A percentile compares a stretch with the other conserved stretches of the same genome.
These are phyloP conservation scores for Boletales sp. DNA, from an alignment of 768 basidiomycete genomes.

Conservation along the genomic window DNA sequence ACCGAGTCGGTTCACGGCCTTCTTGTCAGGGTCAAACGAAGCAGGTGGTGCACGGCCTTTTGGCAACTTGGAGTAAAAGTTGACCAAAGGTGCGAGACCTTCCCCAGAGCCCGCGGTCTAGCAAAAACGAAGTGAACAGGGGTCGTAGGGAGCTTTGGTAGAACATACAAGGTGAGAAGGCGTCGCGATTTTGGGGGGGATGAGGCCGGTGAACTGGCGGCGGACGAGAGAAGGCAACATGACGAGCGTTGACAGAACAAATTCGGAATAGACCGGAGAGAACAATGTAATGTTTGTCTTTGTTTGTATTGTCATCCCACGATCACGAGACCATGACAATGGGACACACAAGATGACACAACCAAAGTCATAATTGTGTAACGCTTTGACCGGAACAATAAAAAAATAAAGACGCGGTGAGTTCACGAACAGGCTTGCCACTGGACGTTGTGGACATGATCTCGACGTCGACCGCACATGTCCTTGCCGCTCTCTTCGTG, in stretches of 20 bases:
- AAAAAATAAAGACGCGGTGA: slow-evolving; percentile 10
- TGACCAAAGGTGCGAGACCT: slow-evolving; percentile 79
- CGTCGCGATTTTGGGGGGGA: slow-evolving; percentile 95
- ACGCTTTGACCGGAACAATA: slow-evolving; percentile 13
- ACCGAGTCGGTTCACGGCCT: slow-evolving; percentile 56
- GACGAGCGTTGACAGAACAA: slow-evolving; percentile 20
- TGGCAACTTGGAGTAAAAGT: slow-evolving; percentile 96
- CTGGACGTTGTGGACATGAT: slow-evolving; percentile 13
- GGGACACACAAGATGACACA: too few species aligned
- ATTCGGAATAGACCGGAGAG: slow-evolving; percentile 22
- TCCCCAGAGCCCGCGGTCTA: slow-evolving; percentile 82
- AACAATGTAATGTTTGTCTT: slow-evolving; percentile 2
- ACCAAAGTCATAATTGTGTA: too few species aligned
- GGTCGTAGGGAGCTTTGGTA: rapidly evolving
- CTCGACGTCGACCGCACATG: slow-evolving; percentile 42
- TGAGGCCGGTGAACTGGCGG: slow-evolving; percentile 78
- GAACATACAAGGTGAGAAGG: slow-evolving; percentile 73
- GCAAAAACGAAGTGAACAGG: slow-evolving; percentile 7
- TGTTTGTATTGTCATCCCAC: slow-evolving; percentile 18
- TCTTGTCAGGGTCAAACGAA: slow-evolving; percentile 73
- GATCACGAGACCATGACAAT: slow-evolving; percentile 7
- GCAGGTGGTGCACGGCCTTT: slow-evolving; percentile 74
- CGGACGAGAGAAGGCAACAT: slow-evolving; percentile 86
- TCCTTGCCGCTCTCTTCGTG: slow-evolving; percentile 57
- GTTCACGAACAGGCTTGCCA: slow-evolving; percentile 4